phyloP scores from a whole-genome alignment of 257 asterid genomes.

The Hygrophila difformis region DNA sequence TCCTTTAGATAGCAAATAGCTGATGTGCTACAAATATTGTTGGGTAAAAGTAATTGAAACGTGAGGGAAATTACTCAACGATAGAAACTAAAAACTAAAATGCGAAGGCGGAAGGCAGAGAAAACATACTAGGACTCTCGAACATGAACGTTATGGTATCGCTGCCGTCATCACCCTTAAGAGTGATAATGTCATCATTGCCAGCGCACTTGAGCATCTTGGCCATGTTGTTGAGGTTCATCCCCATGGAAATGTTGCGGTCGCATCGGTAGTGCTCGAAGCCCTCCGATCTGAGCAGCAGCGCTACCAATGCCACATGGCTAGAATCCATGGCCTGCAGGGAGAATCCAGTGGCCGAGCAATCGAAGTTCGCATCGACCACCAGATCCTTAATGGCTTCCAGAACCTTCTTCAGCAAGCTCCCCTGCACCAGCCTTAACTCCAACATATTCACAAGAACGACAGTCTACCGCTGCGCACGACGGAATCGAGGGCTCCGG shows the following conservation, averaged over 20 bases:
- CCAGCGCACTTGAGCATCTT: constrained; percentile 61
- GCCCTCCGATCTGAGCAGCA: constrained; percentile 53
- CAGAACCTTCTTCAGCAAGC: constrained; percentile 48
- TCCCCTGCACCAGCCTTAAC: constrained; percentile 50
- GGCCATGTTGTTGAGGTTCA: constrained; percentile 46
- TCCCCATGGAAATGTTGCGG: constrained; percentile 57
- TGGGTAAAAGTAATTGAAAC: too few species aligned
- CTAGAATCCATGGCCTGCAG: constrained; percentile 63
- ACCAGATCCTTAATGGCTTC: constrained; percentile 55
- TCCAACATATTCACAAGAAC: constrained; percentile 33
- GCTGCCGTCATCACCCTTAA: constrained; percentile 60
- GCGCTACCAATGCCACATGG: constrained; percentile 63
- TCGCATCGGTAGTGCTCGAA: constrained; percentile 68
- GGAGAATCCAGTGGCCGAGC: constrained; percentile 61
- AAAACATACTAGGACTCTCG: constrained; percentile 49
- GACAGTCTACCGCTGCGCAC: not conserved
- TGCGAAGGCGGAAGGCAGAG: not conserved
- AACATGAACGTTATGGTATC: constrained; percentile 61
- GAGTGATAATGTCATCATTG: constrained; percentile 52
- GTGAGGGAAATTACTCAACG: too few species aligned
- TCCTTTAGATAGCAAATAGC: too few species aligned
- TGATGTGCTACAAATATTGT: too few species aligned
- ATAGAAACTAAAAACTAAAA: not conserved
- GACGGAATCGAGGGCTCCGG: not conserved
- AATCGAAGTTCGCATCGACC: constrained; percentile 53